Evolutionary conservation across 106 monocot species (phyloP), one percentile per base, ranked within the genome.

Genomic region (Allium cepa): DNA sequence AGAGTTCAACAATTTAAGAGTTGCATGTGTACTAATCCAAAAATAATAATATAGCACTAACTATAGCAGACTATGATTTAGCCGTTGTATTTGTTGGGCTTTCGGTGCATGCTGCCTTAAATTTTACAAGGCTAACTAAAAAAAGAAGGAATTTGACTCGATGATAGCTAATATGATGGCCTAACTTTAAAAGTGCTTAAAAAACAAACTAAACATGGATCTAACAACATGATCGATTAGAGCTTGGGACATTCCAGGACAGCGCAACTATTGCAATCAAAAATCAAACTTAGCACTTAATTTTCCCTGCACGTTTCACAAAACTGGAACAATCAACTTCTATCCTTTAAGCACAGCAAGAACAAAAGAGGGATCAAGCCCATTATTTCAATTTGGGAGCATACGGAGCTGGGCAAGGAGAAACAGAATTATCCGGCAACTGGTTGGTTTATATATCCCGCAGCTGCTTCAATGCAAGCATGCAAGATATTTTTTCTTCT

Each of bases 351-450:
- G 5, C 26, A 13, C 4, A 60, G 22, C 1, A 16, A 57, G 18
- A 53, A 14, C 11, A 4, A 12, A 28, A 53, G 11, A 69, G 50
- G 36, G 36, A 62, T 8, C 17, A 10, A 55, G 75, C 83, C 83
- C 69, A 36, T 78, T 70, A 91, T 79, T 92, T 97, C 71, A 97
- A 75, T 66, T 79, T 50, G 59, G 96, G 92, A n/a, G 88, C 89
- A 81, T 75, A 97, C 70, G 86, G 88, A 79, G 96, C 86, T 65
- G 96, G 96, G 47, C 96, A 97, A 8, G 96, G 96, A 77, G 86
- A 86, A 7, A 86, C 69, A 18, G 87, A 70, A 47, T 84, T 75
- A 78, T 97, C 96, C 59, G 96, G 96, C 63, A 97, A 76, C 47
- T 89, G 77, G 59, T 80, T 68, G 22, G 22, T 22, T 22, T 73